Base-by-base conservation (phyloP, 2,329 filamentous ascomycete species). In the Cladorrhinum sp. region DNA sequence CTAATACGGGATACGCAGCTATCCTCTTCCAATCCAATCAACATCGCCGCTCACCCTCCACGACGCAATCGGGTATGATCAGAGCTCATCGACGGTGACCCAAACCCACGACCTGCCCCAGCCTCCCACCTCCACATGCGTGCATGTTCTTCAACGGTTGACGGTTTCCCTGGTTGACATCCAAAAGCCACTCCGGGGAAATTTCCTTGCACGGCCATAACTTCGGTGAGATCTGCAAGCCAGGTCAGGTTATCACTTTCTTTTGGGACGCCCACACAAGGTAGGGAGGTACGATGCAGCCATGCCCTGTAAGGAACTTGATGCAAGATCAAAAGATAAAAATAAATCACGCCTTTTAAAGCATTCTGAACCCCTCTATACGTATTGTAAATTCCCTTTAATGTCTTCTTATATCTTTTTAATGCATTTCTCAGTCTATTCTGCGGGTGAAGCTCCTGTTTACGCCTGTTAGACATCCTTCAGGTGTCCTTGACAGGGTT, bases 1-100 rank as follows among this genome's bases (percentile, higher is more conserved):
- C 51, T 38, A 53, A 53, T 53, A 53, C 51, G 51, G 51, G 29
- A 53, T 53, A 53, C 51, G 23, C 51, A 53, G 51, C 20, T 16
- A 12, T 18, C 29, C 24, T 16, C n/a, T 16, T 20, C n/a, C 13
- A 16, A 8, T 25, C n/a, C 29, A 22, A 36, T 13, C 27, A 53
- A 13, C 25, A 27, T 27, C 22, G 9, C 51, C n/a, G 36, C 27
- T 24, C 50, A 18, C 50, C 50, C 2, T 16, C 24, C 12, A 25
- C 49, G 13, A 50, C 8, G n/a, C 25, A n/a, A 24, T 7, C 24
- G 23, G 22, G 13, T 29, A 29, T 20, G 18, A 12, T 51, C 23
- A n/a, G 24, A 23, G n/a, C 27, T 29, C 25, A 29, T 4, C 25
- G 10, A 29, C 25, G 25, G 25, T 29, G 25, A 29, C 25, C 25